Evolutionary conservation across 495 filamentous ascomycete species (phyloP).

Genomic region (Xylaria bambusicola): DNA sequence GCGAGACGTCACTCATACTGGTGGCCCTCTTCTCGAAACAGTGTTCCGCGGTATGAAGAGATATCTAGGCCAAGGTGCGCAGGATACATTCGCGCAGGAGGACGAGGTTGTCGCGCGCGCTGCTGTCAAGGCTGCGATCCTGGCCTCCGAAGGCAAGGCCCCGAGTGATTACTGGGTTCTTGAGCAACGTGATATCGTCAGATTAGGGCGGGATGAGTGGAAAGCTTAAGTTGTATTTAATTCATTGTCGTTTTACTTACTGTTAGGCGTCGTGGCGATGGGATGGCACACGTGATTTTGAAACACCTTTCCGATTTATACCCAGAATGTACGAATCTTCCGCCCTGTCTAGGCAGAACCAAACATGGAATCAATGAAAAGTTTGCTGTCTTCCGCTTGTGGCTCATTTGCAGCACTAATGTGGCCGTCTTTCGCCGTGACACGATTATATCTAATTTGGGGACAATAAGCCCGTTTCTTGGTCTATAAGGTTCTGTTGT

Average conservation of each 20-base stretch:
- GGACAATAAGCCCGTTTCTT: neutral
- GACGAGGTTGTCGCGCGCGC: slow-evolving; percentile 72
- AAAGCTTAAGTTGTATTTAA: slow-evolving; percentile 3
- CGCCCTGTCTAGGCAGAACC: too few species aligned
- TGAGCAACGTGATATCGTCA: slow-evolving; percentile 49
- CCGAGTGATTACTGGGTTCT: slow-evolving; percentile 52
- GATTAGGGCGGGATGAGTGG: slow-evolving; percentile 49
- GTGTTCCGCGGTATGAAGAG: slow-evolving; percentile 57
- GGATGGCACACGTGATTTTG: neutral
- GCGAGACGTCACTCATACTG: slow-evolving; percentile 58
- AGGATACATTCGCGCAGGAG: slow-evolving; percentile 74
- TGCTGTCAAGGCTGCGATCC: slow-evolving; percentile 59
- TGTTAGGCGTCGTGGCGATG: neutral
- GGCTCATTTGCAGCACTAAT: too few species aligned
- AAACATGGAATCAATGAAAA: too few species aligned
- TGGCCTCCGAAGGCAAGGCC: slow-evolving; percentile 49
- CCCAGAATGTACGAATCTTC: too few species aligned
- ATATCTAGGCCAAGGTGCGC: slow-evolving; percentile 42
- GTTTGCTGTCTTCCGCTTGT: too few species aligned
- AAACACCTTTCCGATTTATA: neutral
- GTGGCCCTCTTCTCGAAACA: slow-evolving; percentile 49
- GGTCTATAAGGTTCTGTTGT: slow-evolving; percentile 3
- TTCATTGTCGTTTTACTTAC: neutral
- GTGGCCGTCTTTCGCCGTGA: too few species aligned
- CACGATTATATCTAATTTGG: neutral